These are phyloP conservation scores for Chamaenerion angustifolium DNA, from an alignment of 345 rosid genomes.

Conservation along the genomic window DNA sequence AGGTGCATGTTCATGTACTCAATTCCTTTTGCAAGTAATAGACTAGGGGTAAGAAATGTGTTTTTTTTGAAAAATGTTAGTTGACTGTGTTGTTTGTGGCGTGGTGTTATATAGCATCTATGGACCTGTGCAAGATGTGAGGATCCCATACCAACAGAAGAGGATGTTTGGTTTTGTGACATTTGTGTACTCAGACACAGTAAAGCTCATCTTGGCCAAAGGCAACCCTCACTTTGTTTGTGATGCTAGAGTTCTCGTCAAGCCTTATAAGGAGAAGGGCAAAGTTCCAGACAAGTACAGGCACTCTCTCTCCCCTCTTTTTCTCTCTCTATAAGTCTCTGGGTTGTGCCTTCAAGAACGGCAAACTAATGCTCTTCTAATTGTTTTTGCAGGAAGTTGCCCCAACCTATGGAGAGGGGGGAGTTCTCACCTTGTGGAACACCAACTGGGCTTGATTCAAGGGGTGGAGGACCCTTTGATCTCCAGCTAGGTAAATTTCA, in stretches of 20 bases:
- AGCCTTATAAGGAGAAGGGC: slow-evolving; percentile 97
- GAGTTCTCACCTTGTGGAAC: slow-evolving; percentile 55
- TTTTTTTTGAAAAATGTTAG: background rate
- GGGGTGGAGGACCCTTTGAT: slow-evolving; percentile 35
- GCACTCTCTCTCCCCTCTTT: slow-evolving; percentile 17
- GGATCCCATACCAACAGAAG: slow-evolving; percentile 92
- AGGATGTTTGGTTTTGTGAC: slow-evolving; percentile 95
- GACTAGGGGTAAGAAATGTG: background rate
- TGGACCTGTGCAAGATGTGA: slow-evolving; percentile 97
- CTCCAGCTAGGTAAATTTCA: slow-evolving; percentile 37
- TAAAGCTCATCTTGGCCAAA: slow-evolving; percentile 75
- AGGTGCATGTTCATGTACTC: slow-evolving; percentile 21
- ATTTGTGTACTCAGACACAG: slow-evolving; percentile 78
- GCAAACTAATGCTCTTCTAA: background rate
- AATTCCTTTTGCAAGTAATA: background rate
- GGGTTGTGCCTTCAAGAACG: background rate
- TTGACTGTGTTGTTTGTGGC: background rate
- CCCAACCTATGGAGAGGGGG: slow-evolving; percentile 34
- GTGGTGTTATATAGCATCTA: slow-evolving; percentile 29
- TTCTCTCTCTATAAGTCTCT: background rate
- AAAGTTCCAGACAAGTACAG: slow-evolving; percentile 82
- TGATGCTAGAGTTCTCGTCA: slow-evolving; percentile 80
- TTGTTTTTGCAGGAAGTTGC: slow-evolving; percentile 32
- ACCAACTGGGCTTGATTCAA: slow-evolving; percentile 75
- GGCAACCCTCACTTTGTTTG: slow-evolving; percentile 93